Base-by-base conservation (phyloP, 2,329 filamentous ascomycete genomes). In the Alternaria postmessia region DNA sequence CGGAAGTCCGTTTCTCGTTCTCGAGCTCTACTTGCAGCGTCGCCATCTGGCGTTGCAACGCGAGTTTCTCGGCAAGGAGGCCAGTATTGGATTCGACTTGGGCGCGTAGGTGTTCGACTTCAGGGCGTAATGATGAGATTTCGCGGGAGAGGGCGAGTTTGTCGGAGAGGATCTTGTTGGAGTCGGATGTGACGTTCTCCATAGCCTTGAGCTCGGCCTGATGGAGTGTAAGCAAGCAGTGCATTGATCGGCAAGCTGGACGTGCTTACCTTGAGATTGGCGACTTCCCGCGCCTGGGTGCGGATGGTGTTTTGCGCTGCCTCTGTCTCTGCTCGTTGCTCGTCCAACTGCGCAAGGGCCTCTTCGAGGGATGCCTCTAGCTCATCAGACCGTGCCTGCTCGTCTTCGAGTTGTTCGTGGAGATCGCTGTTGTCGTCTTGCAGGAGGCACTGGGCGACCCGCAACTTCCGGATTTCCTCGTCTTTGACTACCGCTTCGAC, bases 21-120 rank as follows among this genome's bases (percentile, higher is more conserved):
- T 94, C 92, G 2, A 97, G 84, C 69, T 96, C 91, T 43, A 92
- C 88, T 76, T 96, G 91, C 3, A 94, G 78, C 2, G 89, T 88
- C 71, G 86, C 89, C 28, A 97, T 78, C 78, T 95, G 91, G 47
- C 91, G 89, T 73, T 95, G 89, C 14, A 97, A 80, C 2, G 90
- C 85, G 46, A 94, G 83, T 76, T 96, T 97, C 74, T 96, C 93
- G 1, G 90, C 84, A 16, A 96, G 82, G 11, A 92, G 81, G 2
- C 86, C 84, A 71, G 93, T 89, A 54, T 94, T 88, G 14, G 83
- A 82, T 32, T 81, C 78, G 20, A 82, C 82, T 73, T 90, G 87
- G 7, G 84, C 81, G 64, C 84, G 85, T 14, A 90, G 78, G 70
- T 88, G 86, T 63, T 89, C 87, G 34, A 90, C 71, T 74, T 91